Percentiles rank a stretch among this genome's conserved stretches.
Conservation (phyloP, 345 rosid species). For the Kernera saxatilis region DNA sequence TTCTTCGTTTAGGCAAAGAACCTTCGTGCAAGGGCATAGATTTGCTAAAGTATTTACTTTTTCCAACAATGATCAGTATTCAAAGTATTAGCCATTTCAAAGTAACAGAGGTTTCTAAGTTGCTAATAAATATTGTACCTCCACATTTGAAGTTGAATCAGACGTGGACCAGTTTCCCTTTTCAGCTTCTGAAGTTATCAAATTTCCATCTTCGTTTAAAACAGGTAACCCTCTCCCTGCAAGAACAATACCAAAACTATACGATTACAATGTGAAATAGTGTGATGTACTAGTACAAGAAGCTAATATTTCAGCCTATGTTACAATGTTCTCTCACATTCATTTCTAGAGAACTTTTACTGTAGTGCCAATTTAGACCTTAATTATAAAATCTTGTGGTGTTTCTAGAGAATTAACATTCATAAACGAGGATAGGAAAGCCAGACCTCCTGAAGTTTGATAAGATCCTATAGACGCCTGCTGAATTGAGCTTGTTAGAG, state of each 20-base stretch:
- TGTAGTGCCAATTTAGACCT: background rate
- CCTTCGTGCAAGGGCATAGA: background rate
- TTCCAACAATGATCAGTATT: background rate
- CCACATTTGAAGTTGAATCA: conserved; percentile 49
- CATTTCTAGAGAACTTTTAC: background rate
- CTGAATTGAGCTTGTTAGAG: conserved; percentile 77
- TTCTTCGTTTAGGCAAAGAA: background rate
- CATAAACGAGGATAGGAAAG: background rate
- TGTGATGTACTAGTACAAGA: background rate
- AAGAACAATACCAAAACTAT: background rate
- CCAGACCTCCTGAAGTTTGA: conserved; percentile 56
- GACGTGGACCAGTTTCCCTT: conserved; percentile 52
- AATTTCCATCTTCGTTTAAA: conserved; percentile 78
- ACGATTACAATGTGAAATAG: background rate
- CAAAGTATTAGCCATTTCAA: background rate
- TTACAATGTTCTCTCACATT: background rate
- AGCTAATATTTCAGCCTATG: background rate
- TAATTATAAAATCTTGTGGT: no score
- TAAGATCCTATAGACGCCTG: conserved; percentile 54
- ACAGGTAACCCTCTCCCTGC: conserved; percentile 80
- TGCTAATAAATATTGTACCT: conserved; percentile 40
- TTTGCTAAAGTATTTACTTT: background rate
- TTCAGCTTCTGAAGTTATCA: conserved; percentile 49
- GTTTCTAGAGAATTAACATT: background rate
- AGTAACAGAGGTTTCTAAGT: background rate